These are phyloP conservation scores for Lonicera japonica DNA, from an alignment of 129 eudicot genomes.

Conservation along the genomic window DNA sequence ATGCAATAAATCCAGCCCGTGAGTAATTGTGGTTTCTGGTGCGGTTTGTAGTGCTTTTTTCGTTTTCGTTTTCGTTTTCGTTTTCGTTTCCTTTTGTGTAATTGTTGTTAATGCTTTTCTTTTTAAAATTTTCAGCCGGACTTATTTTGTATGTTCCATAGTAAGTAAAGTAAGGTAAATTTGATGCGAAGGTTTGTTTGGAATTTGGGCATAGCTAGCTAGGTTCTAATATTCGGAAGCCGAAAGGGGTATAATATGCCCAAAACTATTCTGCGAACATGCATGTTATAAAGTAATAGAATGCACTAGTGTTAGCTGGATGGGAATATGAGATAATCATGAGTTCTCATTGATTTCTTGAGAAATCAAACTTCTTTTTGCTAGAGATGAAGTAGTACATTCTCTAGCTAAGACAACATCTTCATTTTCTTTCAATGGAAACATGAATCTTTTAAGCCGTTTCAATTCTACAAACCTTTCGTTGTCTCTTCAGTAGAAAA, in stretches of 20 bases:
- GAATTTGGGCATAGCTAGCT: constrained; percentile 1
- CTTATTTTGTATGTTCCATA: background rate
- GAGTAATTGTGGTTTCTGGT: constrained; percentile 7
- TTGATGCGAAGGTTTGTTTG: background rate
- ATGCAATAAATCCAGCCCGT: constrained; percentile 10
- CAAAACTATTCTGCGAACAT: background rate
- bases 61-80: background rate
- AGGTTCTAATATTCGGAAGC: background rate
- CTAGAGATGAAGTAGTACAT: background rate
- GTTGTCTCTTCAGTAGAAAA: background rate
- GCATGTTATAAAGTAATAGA: background rate
- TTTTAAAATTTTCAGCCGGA: background rate
- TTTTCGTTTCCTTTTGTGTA: background rate
- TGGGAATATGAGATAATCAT: background rate
- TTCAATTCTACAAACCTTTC: background rate
- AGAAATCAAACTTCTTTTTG: background rate
- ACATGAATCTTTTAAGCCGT: background rate
- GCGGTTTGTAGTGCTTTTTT: background rate
- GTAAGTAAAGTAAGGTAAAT: background rate
- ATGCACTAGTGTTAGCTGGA: background rate
- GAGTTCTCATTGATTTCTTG: no score
- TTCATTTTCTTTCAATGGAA: background rate
- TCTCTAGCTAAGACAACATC: background rate
- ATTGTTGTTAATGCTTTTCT: background rate
- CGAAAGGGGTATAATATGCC: background rate